A percentile compares a stretch with the other conserved stretches of the same genome.
phyloP scores from a whole-genome alignment of 768 basidiomycete species.

The Tylopilus plumbeoviolaceoides region DNA sequence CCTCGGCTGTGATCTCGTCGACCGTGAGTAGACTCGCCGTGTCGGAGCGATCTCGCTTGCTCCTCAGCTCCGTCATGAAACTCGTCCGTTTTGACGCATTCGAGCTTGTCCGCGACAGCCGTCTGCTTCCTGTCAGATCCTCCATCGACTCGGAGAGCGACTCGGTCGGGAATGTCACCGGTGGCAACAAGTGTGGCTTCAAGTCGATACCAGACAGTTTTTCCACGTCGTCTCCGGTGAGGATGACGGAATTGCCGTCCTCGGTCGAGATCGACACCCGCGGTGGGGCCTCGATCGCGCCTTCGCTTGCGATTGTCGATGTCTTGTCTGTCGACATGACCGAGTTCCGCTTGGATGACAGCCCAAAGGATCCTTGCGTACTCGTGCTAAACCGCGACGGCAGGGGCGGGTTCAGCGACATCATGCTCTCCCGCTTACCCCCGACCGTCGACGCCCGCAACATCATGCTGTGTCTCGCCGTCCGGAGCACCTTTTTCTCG shows the following conservation, averaged over 20 bases:
- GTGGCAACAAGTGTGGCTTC: conserved; percentile 64
- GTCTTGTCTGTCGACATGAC: conserved; percentile 34
- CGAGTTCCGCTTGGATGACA: conserved; percentile 47
- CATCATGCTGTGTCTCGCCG: conserved; percentile 88
- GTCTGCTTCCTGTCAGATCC: conserved; percentile 37
- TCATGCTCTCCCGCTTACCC: conserved; percentile 42
- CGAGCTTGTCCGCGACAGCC: conserved; percentile 45
- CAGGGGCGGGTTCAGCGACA: conserved; percentile 39
- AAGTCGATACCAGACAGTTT: conserved; percentile 26
- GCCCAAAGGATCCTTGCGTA: conserved; percentile 36
- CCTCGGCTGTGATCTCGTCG: conserved; percentile 96
- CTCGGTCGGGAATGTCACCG: conserved; percentile 74
- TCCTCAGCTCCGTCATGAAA: conserved; percentile 76
- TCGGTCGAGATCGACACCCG: conserved; percentile 73
- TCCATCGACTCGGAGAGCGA: conserved; percentile 79
- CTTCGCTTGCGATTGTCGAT: conserved; percentile 19
- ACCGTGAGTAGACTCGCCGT: conserved; percentile 92
- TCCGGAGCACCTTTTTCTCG: conserved; percentile 88
- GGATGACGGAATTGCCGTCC: conserved; percentile 62
- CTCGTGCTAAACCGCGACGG: conserved; percentile 39
- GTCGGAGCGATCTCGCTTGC: conserved; percentile 80
- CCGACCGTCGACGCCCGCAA: conserved; percentile 44
- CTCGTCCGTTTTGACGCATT: conserved; percentile 62
- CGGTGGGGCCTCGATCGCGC: conserved; percentile 49
- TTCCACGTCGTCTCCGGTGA: conserved; percentile 48